Percentiles rank a stretch among this genome's conserved stretches.
Conservation (phyloP, 371 early-diverging fungal species). For the Cokeromyces recurvatus region DNA sequence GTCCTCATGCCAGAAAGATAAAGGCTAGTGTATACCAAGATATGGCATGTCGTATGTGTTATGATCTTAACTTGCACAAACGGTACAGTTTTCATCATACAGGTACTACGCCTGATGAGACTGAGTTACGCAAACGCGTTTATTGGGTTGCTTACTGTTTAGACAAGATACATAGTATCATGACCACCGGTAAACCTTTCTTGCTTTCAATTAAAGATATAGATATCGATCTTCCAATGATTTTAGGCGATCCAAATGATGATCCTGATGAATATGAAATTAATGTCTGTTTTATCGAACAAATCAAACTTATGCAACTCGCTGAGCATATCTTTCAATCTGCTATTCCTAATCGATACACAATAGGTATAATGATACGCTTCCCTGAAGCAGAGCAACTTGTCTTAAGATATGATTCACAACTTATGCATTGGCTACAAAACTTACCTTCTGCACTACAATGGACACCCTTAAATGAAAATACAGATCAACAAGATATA, state of each 20-base stretch:
- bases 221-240: conserved; percentile 21
- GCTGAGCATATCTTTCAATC: conserved; percentile 15
- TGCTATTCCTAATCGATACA: conserved; percentile 17
- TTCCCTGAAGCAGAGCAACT: conserved; percentile 12
- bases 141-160: conserved; percentile 31
- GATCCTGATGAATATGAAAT: conserved; percentile 21
- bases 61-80: conserved; percentile 22
- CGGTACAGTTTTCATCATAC: conserved; percentile 10
- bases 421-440: conserved; percentile 16
- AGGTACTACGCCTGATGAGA: conserved; percentile 9
- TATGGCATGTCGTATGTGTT: conserved; percentile 31
- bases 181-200: conserved; percentile 17
- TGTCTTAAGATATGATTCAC: conserved; percentile 18
- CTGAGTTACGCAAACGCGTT: conserved; percentile 18
- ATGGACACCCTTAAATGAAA: conserved; percentile 19
- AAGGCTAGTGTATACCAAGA: conserved; percentile 15
- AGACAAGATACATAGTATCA: conserved; percentile 22
- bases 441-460: conserved; percentile 20
- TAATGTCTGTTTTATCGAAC: conserved; percentile 24
- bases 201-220: conserved; percentile 14
- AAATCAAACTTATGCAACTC: conserved; percentile 25
- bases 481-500: conserved; percentile 4
- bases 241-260: conserved; percentile 11
- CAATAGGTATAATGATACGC: conserved; percentile 4
- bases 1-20: conserved; percentile 2